Conservation (phyloP, 1,139 yeast species). For the Lodderomyces metapsilosis region DNA sequence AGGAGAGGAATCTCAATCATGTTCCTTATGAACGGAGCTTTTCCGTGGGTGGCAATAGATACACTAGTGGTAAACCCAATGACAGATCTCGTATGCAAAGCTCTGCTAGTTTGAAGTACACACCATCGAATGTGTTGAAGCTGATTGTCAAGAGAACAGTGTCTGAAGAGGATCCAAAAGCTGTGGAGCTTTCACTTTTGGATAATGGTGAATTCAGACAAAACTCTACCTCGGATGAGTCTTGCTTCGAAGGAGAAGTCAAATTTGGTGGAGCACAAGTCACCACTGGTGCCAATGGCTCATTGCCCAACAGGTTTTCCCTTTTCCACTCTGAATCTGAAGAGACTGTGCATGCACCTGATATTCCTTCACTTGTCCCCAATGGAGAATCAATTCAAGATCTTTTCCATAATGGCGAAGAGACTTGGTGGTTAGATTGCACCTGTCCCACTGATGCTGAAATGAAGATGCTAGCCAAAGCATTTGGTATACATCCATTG, state of each 20-base stretch:
- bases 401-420: constrained; percentile 56
- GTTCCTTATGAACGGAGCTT: constrained; percentile 23
- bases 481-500: constrained; percentile 82
- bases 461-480: constrained; percentile 60
- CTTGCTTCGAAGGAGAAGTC: constrained; percentile 25
- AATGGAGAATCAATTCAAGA: constrained; percentile 65
- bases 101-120: constrained; percentile 60
- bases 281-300: constrained; percentile 12
- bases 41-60: neutral
- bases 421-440: constrained; percentile 76
- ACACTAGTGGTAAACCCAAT: no score
- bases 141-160: constrained; percentile 7
- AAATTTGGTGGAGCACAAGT: constrained; percentile 14
- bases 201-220: constrained; percentile 18
- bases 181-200: constrained; percentile 5
- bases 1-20: constrained; percentile 35
- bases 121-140: constrained; percentile 44
- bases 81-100: no score
- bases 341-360: constrained; percentile 88
- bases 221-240: constrained; percentile 34
- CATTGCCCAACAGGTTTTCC: constrained; percentile 75
- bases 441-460: constrained; percentile 67
- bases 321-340: constrained; percentile 80
- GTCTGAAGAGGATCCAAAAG: constrained; percentile 9
- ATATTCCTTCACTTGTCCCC: constrained; percentile 68